A percentile compares a stretch with the other conserved stretches of the same genome.
Evolutionary conservation across 2,329 filamentous ascomycete genomes (phyloP).

Genomic region (Penicillium sp.): DNA sequence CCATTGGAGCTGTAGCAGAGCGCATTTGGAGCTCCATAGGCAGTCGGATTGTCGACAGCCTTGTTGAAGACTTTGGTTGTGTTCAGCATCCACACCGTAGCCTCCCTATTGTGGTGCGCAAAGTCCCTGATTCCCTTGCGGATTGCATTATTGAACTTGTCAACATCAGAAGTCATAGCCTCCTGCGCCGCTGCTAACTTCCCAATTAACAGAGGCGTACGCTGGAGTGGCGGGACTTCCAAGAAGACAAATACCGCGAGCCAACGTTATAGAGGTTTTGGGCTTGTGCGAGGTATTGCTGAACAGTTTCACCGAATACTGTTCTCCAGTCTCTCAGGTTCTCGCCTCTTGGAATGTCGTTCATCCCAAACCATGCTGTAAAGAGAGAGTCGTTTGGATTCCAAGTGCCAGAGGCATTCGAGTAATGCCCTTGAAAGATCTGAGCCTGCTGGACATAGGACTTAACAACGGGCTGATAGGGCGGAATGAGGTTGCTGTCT

Average conservation of each 20-base stretch:
- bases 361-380: neutral
- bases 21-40: neutral
- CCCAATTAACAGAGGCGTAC: neutral
- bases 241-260: neutral
- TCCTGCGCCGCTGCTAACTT: neutral
- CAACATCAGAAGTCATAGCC: neutral
- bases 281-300: neutral
- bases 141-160: neutral
- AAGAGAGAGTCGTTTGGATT: neutral
- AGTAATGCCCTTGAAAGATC: neutral
- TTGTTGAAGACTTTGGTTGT: neutral
- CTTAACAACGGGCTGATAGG: neutral
- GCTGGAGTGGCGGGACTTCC: neutral
- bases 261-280: neutral
- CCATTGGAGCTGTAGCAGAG: neutral
- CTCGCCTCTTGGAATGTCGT: neutral
- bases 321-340: neutral
- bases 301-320: neutral
- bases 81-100: neutral
- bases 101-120: neutral
- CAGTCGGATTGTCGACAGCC: neutral
- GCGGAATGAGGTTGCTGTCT: neutral
- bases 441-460: neutral
- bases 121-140: neutral
- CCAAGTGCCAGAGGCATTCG: neutral